A percentile compares a stretch with the other conserved stretches of the same genome.
Evolutionary conservation across 1,139 yeast species (phyloP).

Genomic region (Hansenula sp.): DNA sequence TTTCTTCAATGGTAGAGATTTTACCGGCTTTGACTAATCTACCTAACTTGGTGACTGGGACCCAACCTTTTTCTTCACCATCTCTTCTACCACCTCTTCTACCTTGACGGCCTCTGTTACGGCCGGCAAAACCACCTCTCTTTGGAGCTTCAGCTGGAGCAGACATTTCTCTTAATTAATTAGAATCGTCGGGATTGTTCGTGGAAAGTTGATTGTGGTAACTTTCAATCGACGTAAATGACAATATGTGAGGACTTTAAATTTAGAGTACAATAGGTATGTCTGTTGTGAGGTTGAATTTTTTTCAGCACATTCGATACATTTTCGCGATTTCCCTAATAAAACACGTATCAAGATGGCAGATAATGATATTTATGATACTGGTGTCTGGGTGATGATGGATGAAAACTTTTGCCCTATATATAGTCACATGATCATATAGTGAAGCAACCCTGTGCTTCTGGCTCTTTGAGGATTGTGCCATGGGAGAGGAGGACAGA

Average conservation of each 20-base stretch:
- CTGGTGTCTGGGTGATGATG: too few relatives aligned
- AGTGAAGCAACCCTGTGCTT: too few relatives aligned
- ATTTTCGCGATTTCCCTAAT: too few relatives aligned
- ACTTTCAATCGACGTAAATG: constrained; percentile 71
- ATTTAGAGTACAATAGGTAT: neutral
- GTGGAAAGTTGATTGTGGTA: constrained; percentile 91
- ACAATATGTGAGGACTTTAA: constrained; percentile 1
- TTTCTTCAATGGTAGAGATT: constrained; percentile 94
- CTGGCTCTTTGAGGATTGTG: too few relatives aligned
- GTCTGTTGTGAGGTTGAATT: too few relatives aligned
- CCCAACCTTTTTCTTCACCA: constrained; percentile 98
- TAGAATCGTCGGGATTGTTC: constrained; percentile 69
- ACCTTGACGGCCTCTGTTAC: constrained; percentile 58
- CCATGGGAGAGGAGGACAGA: too few relatives aligned
- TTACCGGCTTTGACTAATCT: constrained; percentile 99
- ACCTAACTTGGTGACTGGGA: constrained; percentile 99
- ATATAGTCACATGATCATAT: too few relatives aligned
- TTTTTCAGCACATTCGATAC: neutral
- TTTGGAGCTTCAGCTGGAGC: constrained; percentile 55
- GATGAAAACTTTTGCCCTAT: too few relatives aligned
- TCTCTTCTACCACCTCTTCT: constrained; percentile 70
- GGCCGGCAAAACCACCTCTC: constrained; percentile 67
- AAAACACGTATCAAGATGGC: too few relatives aligned
- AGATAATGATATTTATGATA: too few relatives aligned
- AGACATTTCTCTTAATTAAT: constrained; percentile 45